Base-by-base conservation (phyloP, 352 stramenopile species). In the Globisporangium splendens region DNA sequence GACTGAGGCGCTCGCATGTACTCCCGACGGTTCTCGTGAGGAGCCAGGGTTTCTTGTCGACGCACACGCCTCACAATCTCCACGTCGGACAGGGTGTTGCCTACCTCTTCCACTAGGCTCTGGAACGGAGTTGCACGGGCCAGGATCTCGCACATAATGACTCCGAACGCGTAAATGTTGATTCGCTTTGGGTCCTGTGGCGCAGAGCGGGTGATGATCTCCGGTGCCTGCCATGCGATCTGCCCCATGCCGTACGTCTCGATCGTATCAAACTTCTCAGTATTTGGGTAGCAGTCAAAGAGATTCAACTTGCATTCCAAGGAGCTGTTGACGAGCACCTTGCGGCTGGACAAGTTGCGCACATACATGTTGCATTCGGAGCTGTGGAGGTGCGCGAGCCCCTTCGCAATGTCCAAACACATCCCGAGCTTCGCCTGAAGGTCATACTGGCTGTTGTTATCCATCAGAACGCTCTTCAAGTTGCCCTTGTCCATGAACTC, bases 401-500 rank as follows among this genome's bases (percentile, higher is more conserved):
- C 79, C 22, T 68, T 57, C 15, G 82, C 80, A n/a, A 91, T 54
- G 42, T 91, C 82, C 14, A 81, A 64, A 50, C 81, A 90, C 56
- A 93, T 87, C 39, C 79, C 63, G 17, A 91, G 46, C 47, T 89
- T 86, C n/a, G 58, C 73, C n/a, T 65, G 58, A 21, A 86, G 63
- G 50, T 79, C 71, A 17, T 91, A 51, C 12, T 89, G 68, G 13
- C 80, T 54, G 20, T 89, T 68, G 1, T 66, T 59, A 46, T 88
- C 83, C 21, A 72, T 55, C 14, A 91, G 73, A 53, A 93, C 62
- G 2, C 69, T 69, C 51, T 72, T 75, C 18, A 93, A 48, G 42
- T 80, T 89, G 52, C 77, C 75, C 57, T 87, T 89, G 42, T 84
- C 76, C 73, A 89, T 77, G 57, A 86, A 93, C 64, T 93, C 81